Base-by-base conservation (phyloP, 768 basidiomycete species). In the Tylopilus sp. region DNA sequence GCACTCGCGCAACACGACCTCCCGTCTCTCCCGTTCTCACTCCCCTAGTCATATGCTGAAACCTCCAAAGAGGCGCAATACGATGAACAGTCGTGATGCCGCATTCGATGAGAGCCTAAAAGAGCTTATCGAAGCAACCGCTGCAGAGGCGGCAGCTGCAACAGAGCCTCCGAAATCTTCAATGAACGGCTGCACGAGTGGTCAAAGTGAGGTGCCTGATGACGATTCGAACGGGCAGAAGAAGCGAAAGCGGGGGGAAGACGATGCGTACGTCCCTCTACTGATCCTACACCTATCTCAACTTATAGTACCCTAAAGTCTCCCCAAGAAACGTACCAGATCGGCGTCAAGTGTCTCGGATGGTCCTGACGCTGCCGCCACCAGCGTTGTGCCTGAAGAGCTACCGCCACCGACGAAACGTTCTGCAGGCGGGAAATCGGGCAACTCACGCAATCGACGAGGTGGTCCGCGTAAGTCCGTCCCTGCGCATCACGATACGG, bases 51-150 rank as follows among this genome's bases (percentile, higher is more conserved):
- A 67, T 60, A 63, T 78, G 31, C 84, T 83, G 56, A 83, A 84
- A 62, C 78, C 82, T n/a, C 79, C 88, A 36, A 96, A 94, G 73
- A 84, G 92, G 48, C 80, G 97, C 55, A 93, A 92, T 62, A 99
- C 97, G 46, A 96, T 99, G 93, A 98, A 98, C 69, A 95, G 92
- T 63, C 78, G 96, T 52, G 96, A 97, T 69, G 92, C 95, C 16
- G 87, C 86, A 13, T 95, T 93, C 66, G 95, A 96, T 66, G 89
- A 94, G 65, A 92, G 86, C 65, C 68, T 89, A 51, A 86, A 87
- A 67, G 86, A 87, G 63, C 74, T 88, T 48, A 84, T 90, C 46
- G 84, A 87, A 61, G 82, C 81, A 34, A 85, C 85, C 19, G 87
- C 86, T 24, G 83, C 84, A 7, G 86, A 87, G 66, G 87, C 85